Conservation (phyloP, 108 stramenopile genomes). For the Seminavis robusta region DNA sequence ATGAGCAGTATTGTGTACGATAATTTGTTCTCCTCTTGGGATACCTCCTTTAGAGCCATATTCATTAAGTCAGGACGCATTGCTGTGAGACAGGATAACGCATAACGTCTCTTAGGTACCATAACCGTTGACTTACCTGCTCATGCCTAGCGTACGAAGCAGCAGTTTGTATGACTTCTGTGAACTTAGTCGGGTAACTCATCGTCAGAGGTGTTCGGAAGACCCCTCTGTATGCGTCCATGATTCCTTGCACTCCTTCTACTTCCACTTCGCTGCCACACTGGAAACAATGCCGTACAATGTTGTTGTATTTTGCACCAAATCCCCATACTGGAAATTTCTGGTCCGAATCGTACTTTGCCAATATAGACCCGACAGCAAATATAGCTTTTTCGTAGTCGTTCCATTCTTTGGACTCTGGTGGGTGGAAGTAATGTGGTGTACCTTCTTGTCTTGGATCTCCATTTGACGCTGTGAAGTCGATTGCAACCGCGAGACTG, state of each 20-base stretch:
- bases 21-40: constrained; percentile 41
- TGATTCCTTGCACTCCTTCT: constrained; percentile 82
- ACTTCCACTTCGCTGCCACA: constrained; percentile 68
- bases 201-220: constrained; percentile 77
- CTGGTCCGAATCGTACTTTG: constrained; percentile 88
- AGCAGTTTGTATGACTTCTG: constrained; percentile 79
- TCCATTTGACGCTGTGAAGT: constrained; percentile 94
- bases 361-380: constrained; percentile 69
- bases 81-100: neutral
- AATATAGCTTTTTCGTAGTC: constrained; percentile 83
- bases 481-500: constrained; percentile 82
- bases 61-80: constrained; percentile 10
- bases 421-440: constrained; percentile 70
- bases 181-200: constrained; percentile 86
- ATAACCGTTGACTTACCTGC: constrained; percentile 32
- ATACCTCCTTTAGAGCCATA: constrained; percentile 30
- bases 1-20: constrained; percentile 90
- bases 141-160: constrained; percentile 57
- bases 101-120: neutral
- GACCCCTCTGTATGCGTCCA: constrained; percentile 76
- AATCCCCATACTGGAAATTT: constrained; percentile 89
- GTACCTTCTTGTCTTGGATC: constrained; percentile 74
- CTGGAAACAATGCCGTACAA: constrained; percentile 82
- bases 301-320: constrained; percentile 89
- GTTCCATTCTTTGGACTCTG: constrained; percentile 61